Conservation (phyloP, 495 filamentous ascomycete genomes). For the Penicillium atrosanguineum region DNA sequence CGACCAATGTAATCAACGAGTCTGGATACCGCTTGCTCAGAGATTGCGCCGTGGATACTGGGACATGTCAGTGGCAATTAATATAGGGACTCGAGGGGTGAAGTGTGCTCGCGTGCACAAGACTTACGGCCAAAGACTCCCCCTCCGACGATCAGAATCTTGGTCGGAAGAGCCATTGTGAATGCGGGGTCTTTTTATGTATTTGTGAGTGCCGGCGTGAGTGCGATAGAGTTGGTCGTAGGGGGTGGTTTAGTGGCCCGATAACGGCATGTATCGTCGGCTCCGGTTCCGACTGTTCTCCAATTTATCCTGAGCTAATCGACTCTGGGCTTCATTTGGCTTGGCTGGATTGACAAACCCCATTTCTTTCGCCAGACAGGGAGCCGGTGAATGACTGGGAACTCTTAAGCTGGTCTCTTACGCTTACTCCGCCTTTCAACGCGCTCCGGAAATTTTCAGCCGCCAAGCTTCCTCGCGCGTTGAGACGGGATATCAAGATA, state of each 20-base stretch:
- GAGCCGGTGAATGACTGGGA: not conserved
- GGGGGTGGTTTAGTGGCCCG: conserved; percentile 7
- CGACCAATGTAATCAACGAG: conserved; percentile 64
- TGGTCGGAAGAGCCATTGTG: conserved; percentile 41
- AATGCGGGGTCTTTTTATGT: not conserved
- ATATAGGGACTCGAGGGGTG: not conserved
- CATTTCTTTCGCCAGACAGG: not conserved
- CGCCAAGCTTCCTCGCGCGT: not conserved
- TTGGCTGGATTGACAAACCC: not conserved
- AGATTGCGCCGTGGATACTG: conserved; percentile 63
- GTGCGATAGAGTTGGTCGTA: not conserved
- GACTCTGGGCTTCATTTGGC: not conserved
- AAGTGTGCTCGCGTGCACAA: not conserved
- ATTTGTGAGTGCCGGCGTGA: not conserved
- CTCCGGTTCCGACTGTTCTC: conserved; percentile 4
- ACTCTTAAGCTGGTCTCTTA: not conserved
- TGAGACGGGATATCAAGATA: not conserved
- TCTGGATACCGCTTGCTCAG: conserved; percentile 56
- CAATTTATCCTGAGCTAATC: conserved; percentile 1
- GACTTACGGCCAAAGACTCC: conserved; percentile 70
- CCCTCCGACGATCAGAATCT: conserved; percentile 72
- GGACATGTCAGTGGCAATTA: conserved; percentile 4
- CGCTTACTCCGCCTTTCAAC: not conserved
- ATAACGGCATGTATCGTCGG: conserved; percentile 16
- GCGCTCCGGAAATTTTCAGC: not conserved